Evolutionary conservation across 1,284 basidiomycete genomes (phyloP).

Genomic region (Pholiota adiposa): DNA sequence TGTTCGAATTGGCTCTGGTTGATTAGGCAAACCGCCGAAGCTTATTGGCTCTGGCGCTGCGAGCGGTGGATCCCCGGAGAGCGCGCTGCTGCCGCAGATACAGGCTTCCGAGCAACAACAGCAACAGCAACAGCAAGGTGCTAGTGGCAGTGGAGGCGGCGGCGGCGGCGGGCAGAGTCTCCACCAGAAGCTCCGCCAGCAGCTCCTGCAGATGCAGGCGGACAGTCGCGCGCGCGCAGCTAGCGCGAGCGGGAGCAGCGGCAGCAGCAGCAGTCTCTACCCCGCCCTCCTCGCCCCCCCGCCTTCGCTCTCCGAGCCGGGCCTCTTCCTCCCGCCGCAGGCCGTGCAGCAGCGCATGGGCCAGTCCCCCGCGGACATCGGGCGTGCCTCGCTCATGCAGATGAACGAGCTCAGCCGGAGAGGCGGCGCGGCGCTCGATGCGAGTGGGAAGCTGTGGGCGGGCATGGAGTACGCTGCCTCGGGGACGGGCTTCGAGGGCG

Average conservation of each 20-base stretch:
- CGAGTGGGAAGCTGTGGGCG: constrained; percentile 34
- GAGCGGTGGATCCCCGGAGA: neutral
- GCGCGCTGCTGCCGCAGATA: neutral
- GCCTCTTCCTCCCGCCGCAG: constrained; percentile 61
- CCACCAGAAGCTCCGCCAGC: neutral
- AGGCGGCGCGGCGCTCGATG: constrained; percentile 41
- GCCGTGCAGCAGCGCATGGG: constrained; percentile 51
- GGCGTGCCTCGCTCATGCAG: constrained; percentile 62
- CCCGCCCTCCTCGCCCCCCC: neutral
- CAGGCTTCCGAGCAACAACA: neutral
- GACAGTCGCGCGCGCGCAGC: neutral
- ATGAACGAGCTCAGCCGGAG: constrained; percentile 77
- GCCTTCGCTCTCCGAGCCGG: constrained; percentile 24
- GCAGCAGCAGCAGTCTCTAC: constrained; percentile 6
- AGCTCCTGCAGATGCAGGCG: constrained; percentile 9
- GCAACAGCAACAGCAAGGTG: constrained; percentile 3
- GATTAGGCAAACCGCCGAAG: neutral
- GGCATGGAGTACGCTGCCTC: constrained; percentile 23
- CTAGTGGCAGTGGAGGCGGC: neutral
- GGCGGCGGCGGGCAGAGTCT: neutral
- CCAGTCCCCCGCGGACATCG: constrained; percentile 41
- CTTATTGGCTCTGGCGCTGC: neutral
- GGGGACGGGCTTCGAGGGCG: neutral
- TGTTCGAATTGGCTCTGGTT: no score
- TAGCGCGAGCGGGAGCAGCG: no score